Evolutionary conservation across 768 basidiomycete species (phyloP).

Genomic region (Dendrothele bispora): DNA sequence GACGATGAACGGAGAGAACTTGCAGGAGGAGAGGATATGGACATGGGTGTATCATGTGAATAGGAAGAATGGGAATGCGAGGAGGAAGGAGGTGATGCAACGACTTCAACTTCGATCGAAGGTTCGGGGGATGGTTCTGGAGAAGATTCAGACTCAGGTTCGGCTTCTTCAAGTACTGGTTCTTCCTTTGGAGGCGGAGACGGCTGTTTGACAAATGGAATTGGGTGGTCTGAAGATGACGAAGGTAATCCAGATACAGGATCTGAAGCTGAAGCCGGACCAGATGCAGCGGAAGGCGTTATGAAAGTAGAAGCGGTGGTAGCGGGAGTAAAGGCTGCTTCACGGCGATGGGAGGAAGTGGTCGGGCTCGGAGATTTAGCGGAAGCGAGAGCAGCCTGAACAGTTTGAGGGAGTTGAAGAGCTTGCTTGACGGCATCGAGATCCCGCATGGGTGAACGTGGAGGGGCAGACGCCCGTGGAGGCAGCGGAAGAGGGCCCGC

Average conservation of each 20-base stretch:
- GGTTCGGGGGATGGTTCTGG: too few relatives aligned
- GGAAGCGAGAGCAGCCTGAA: constrained; percentile 43
- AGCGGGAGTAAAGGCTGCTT: constrained; percentile 68
- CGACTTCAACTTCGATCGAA: too few relatives aligned
- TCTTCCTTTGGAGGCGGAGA: too few relatives aligned
- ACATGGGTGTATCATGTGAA: not conserved
- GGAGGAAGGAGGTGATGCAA: constrained; percentile 9
- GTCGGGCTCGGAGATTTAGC: too few relatives aligned
- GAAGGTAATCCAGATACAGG: too few relatives aligned
- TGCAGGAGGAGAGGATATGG: not conserved
- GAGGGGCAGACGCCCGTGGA: constrained; percentile 56
- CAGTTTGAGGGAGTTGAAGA: constrained; percentile 58
- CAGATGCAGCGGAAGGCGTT: too few relatives aligned
- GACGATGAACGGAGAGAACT: too few relatives aligned
- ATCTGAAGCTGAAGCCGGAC: too few relatives aligned
- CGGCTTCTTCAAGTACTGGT: too few relatives aligned
- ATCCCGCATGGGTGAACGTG: constrained; percentile 62
- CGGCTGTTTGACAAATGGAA: too few relatives aligned
- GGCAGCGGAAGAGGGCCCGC: constrained; percentile 76
- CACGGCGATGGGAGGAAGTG: constrained; percentile 43
- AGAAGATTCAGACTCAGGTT: too few relatives aligned
- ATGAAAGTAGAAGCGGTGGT: constrained; percentile 26
- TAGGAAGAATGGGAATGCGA: constrained; percentile 8
- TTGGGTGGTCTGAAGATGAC: too few relatives aligned
- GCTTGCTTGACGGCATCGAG: constrained; percentile 60